phyloP scores from a whole-genome alignment of 768 basidiomycete species.

The Leucocoprinus birnbaumii region DNA sequence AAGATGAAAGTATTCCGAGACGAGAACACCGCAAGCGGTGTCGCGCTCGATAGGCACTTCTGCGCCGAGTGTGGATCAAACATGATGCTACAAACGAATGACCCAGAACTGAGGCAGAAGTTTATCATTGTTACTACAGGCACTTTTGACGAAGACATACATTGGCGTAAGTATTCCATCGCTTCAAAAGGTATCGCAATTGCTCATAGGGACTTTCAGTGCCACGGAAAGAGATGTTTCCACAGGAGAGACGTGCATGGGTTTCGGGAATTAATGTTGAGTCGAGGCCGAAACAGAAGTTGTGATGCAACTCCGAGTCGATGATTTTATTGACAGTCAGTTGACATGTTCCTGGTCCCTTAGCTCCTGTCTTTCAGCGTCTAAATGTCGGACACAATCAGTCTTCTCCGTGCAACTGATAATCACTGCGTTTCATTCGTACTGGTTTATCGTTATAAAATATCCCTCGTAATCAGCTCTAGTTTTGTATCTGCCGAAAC shows the following conservation, averaged over 20 bases:
- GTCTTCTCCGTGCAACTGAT: no score
- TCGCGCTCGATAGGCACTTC: slow-evolving; percentile 28
- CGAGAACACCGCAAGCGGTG: slow-evolving; percentile 25
- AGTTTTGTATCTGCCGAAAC: no score
- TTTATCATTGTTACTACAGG: slow-evolving; percentile 25
- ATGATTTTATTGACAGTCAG: no score
- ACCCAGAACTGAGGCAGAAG: slow-evolving; percentile 16
- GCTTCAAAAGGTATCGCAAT: background rate
- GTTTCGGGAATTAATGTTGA: background rate
- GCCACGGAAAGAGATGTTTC: slow-evolving; percentile 25
- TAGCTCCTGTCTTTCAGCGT: no score
- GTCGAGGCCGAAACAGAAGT: background rate
- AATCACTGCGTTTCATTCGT: no score
- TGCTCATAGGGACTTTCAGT: slow-evolving; percentile 16
- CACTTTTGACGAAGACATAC: slow-evolving; percentile 25
- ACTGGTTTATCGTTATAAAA: no score
- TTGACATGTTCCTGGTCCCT: no score
- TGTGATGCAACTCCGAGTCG: no score
- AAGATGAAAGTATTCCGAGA: slow-evolving; percentile 26
- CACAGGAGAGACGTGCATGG: slow-evolving; percentile 20
- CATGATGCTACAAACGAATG: slow-evolving; percentile 22
- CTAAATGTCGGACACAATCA: no score
- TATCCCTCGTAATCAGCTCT: no score
- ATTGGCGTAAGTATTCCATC: slow-evolving; percentile 20
- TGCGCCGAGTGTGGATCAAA: slow-evolving; percentile 36